Evolutionary conservation across 306 rosid species (phyloP).

Genomic region (Begonia peltatifolia): DNA sequence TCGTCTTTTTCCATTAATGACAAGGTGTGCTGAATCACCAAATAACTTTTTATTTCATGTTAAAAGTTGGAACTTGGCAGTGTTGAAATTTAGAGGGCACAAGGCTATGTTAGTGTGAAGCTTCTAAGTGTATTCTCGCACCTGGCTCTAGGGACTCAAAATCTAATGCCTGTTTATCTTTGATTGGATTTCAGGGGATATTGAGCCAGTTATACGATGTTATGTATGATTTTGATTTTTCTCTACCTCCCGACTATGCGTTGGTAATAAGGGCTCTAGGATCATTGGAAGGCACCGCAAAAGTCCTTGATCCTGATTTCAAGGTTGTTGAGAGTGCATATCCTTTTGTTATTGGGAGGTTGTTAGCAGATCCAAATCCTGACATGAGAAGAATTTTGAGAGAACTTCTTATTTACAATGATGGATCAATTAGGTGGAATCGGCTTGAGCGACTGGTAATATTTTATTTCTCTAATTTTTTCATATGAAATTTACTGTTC

Average conservation of each 20-base stretch:
- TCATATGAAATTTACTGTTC: not conserved
- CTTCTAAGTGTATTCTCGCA: no score
- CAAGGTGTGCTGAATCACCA: no score
- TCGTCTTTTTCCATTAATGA: no score
- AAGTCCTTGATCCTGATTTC: conserved; percentile 79
- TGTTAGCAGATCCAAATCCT: conserved; percentile 82
- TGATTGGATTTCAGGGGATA: conserved; percentile 66
- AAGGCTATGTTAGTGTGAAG: no score
- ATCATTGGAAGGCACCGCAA: conserved; percentile 95
- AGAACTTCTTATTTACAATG: conserved; percentile 67
- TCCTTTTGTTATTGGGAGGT: conserved; percentile 89
- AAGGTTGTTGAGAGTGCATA: conserved; percentile 88
- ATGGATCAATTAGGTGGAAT: conserved; percentile 94
- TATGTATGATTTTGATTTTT: conserved; percentile 83
- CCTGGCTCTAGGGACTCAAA: not conserved
- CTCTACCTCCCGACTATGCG: conserved; percentile 96
- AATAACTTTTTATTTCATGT: no score
- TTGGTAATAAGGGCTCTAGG: conserved; percentile 90
- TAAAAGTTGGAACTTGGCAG: no score
- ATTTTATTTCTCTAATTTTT: conserved; percentile 8
- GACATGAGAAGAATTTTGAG: conserved; percentile 95
- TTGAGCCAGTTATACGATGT: conserved; percentile 72
- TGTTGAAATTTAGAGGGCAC: no score
- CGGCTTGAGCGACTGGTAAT: conserved; percentile 86
- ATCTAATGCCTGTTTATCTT: conserved; percentile 7